Conservation (phyloP, 2,329 filamentous ascomycete genomes). For the Cordyceps pruinosa region DNA sequence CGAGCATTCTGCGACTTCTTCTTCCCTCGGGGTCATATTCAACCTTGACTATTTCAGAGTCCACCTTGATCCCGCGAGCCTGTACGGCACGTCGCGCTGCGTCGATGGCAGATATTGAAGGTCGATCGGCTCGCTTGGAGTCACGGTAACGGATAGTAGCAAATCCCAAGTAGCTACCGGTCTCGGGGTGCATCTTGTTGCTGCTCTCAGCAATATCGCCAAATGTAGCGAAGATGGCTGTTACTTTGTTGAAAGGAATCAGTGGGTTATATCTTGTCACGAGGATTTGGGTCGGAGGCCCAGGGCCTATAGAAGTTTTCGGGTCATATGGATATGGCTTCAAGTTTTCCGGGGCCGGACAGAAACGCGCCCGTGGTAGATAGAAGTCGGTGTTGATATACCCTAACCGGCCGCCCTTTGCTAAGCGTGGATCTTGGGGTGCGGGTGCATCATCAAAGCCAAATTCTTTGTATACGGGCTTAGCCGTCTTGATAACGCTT, state of each 20-base stretch:
- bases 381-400: constrained; percentile 66
- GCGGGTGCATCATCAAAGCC: constrained; percentile 63
- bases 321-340: constrained; percentile 77
- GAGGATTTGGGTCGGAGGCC: constrained; percentile 83
- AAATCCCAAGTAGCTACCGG: constrained; percentile 88
- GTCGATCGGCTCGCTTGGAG: constrained; percentile 38
- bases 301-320: constrained; percentile 77
- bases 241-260: constrained; percentile 70
- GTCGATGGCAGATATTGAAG: constrained; percentile 60
- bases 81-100: constrained; percentile 76
- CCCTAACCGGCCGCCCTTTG: constrained; percentile 55
- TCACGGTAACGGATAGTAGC: constrained; percentile 88
- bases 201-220: constrained; percentile 86
- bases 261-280: constrained; percentile 96
- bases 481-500: constrained; percentile 48
- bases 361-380: constrained; percentile 63
- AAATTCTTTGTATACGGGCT: constrained; percentile 57
- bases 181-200: constrained; percentile 92
- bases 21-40: constrained; percentile 85
- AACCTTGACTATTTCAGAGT: constrained; percentile 68
- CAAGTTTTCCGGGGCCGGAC: constrained; percentile 68
- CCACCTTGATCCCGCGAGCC: constrained; percentile 71
- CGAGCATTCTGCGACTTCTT: constrained; percentile 71
- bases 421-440: constrained; percentile 75
- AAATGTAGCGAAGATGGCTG: constrained; percentile 68